phyloP scores from a whole-genome alignment of 208 protist genomes.

The Leishmania braziliensis region DNA sequence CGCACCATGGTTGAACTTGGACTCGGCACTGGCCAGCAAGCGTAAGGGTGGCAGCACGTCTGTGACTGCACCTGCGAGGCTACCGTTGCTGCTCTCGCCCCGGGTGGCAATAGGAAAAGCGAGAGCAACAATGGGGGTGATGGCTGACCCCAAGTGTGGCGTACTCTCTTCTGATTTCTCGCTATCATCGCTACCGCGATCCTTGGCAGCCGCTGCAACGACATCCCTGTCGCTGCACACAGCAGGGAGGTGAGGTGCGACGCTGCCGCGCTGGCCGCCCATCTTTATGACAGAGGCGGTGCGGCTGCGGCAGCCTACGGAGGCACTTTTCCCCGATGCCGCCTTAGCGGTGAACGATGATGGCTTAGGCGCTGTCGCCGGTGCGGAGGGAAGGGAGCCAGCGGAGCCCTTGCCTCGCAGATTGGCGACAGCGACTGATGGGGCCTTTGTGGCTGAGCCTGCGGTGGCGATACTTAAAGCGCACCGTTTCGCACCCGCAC shows the following conservation, averaged over 20 bases:
- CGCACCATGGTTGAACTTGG: background rate
- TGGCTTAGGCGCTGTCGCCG: background rate
- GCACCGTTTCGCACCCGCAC: background rate
- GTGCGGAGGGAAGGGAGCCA: background rate
- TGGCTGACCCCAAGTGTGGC: background rate
- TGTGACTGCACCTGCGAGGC: background rate
- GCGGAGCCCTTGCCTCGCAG: background rate
- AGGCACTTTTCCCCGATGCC: background rate
- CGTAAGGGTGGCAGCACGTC: conserved; percentile 1
- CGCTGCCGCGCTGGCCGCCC: background rate
- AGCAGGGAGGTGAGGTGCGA: background rate
- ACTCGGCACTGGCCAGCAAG: background rate
- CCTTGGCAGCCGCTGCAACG: background rate
- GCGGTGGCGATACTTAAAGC: background rate
- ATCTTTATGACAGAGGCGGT: background rate
- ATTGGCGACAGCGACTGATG: background rate
- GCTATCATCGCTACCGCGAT: background rate
- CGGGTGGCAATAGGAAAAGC: background rate
- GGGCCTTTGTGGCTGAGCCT: too few relatives aligned
- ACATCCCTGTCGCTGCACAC: background rate
- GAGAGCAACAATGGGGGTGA: background rate
- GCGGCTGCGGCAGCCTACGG: background rate
- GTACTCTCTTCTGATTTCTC: background rate
- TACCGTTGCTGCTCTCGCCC: background rate
- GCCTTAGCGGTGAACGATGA: background rate